phyloP scores from a whole-genome alignment of 2,329 filamentous ascomycete species.

The Phialophora chinensis region DNA sequence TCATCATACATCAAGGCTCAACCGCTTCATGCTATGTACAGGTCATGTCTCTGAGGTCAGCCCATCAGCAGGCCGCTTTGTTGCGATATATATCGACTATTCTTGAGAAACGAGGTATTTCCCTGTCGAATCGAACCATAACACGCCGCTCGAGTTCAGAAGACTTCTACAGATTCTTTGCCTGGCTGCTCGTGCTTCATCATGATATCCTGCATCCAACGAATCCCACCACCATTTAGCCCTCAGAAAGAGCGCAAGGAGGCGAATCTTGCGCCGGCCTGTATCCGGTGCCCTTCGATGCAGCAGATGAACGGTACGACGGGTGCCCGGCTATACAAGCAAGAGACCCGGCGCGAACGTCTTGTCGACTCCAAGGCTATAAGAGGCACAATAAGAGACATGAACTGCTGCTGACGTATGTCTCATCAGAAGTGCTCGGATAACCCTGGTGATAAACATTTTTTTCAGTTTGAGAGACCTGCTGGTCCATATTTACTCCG shows the following conservation, averaged over 20 bases:
- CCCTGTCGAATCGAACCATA: background rate
- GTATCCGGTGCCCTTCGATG: background rate
- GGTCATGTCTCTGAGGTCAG: background rate
- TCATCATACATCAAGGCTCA: background rate
- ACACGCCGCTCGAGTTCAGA: background rate
- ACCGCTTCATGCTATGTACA: background rate
- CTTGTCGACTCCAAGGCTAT: background rate
- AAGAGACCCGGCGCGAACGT: background rate
- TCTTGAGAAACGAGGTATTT: background rate
- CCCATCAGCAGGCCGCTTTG: background rate
- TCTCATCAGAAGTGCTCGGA: background rate
- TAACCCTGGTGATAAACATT: background rate
- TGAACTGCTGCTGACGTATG: background rate
- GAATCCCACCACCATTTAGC: background rate
- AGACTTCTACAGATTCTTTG: background rate
- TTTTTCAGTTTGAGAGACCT: background rate
- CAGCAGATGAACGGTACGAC: background rate
- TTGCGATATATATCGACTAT: background rate
- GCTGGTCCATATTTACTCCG: background rate
- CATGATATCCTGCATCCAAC: background rate
- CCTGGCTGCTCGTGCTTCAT: background rate
- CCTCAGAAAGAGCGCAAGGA: background rate
- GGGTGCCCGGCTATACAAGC: background rate
- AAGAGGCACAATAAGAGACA: background rate
- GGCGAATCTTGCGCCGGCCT: background rate